Evolutionary conservation across 225 moss, liverwort and hornwort species (phyloP).

Genomic region (Takakia lepidozioides): DNA sequence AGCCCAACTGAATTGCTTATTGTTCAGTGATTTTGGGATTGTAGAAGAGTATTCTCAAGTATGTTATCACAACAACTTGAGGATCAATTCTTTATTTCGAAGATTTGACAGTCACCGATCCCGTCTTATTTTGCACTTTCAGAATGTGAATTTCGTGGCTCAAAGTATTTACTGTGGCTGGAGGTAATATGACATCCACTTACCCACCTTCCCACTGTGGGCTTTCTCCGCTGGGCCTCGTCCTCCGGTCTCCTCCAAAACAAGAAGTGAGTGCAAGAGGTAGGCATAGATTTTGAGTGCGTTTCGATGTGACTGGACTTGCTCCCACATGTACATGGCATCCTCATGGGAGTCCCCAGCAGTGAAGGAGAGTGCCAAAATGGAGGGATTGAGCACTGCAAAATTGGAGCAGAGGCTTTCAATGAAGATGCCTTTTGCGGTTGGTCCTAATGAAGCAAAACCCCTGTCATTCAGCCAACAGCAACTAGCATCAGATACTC

Average conservation of each 20-base stretch:
- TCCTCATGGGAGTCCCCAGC: slow-evolving; percentile 60
- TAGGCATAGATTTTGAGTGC: slow-evolving; percentile 85
- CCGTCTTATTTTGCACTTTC: too few relatives aligned
- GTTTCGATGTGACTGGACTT: slow-evolving; percentile 69
- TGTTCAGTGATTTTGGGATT: too few relatives aligned
- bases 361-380: slow-evolving; percentile 49
- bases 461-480: slow-evolving; percentile 45
- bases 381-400: slow-evolving; percentile 81
- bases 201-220: slow-evolving; percentile 55
- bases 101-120: too few relatives aligned
- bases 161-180: too few relatives aligned
- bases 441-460: slow-evolving; percentile 44
- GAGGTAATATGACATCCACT: too few relatives aligned
- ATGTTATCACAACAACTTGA: not conserved
- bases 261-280: slow-evolving; percentile 67
- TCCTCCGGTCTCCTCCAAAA: slow-evolving; percentile 49
- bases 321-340: slow-evolving; percentile 55
- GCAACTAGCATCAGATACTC: slow-evolving; percentile 9
- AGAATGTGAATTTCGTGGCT: too few relatives aligned
- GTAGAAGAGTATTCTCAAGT: too few relatives aligned
- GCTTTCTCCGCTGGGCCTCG: slow-evolving; percentile 29
- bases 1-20: too few relatives aligned
- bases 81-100: too few relatives aligned
- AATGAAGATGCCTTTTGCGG: slow-evolving; percentile 64
- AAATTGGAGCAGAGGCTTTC: slow-evolving; percentile 95